Conservation (phyloP, 306 rosid genomes). For the Clitoria ternatea region DNA sequence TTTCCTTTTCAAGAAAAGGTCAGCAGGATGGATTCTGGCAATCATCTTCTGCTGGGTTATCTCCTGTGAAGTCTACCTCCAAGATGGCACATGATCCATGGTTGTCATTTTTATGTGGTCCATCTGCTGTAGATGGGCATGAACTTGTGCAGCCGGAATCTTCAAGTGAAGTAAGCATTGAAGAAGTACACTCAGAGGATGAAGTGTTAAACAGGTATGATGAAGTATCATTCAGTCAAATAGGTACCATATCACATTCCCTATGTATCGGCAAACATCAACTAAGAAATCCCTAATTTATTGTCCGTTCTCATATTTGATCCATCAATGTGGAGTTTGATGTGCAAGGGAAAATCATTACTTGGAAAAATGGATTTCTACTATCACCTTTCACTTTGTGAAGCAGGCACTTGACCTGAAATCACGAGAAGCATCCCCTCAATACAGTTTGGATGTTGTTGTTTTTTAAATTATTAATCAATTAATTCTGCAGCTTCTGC, state of each 20-base stretch:
- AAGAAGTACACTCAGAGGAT: conserved; percentile 38
- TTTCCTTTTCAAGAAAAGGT: conserved; percentile 46
- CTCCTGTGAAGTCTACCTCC: conserved; percentile 46
- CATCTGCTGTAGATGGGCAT: conserved; percentile 20
- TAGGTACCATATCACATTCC: neutral
- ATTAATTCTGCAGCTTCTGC: neutral
- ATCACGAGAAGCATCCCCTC: neutral
- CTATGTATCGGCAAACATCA: neutral
- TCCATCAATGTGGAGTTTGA: neutral
- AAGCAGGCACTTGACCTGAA: neutral
- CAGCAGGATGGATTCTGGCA: conserved; percentile 33
- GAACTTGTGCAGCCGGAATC: conserved; percentile 35
- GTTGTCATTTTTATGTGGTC: conserved; percentile 47
- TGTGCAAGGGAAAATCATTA: no score
- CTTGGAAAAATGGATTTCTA: neutral
- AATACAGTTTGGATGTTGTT: neutral
- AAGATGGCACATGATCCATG: conserved; percentile 47
- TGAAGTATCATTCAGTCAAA: neutral
- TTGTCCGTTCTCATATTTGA: conserved; percentile 19
- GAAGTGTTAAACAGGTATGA: conserved; percentile 46
- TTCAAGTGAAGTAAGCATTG: conserved; percentile 41
- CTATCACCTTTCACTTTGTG: conserved; percentile 2
- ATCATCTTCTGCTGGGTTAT: conserved; percentile 29
- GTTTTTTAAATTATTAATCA: neutral
- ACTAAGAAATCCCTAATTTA: neutral